Base-by-base conservation (phyloP, 345 rosid species). In the Salix udensis region DNA sequence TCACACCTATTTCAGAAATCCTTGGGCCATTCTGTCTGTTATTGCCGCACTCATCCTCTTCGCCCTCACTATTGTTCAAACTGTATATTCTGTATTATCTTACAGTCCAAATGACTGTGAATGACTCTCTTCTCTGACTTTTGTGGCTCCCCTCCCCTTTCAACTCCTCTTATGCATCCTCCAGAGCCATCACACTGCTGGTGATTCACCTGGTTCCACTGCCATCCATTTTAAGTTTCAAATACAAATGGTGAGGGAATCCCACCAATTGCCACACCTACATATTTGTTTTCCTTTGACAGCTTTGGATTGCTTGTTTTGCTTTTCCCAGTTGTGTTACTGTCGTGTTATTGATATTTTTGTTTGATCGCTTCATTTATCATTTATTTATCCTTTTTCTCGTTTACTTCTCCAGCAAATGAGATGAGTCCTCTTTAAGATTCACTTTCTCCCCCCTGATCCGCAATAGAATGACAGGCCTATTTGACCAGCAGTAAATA, bases 1-100 rank as follows among this genome's bases (percentile, higher is more conserved):
- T 26, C 86, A 83, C 67, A 81, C 85, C 30, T 85, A 87, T 72
- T 89, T 87, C 77, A 82, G 82, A 65, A 89, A 68, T 67, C 89
- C 90, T 2, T 85, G 90, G 92, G 88, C 92, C 42, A 66, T 80
- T 11, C 70, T 82, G 26, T 79, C 89, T 8, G 70, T 87, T 4
- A 70, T 84, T n/a, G 86, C 84, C 10, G 89, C 80, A 1, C 0
- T 85, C 74, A 82, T 88, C 67, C 85, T 88, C 18, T 86, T 87
- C 50, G 85, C 86, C 28, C 85, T 89, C 78, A 83, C 87, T 4
- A 82, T 82, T 5, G 76, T 19, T 18, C 86, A 84, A 70, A 86
- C 88, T 1, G 18, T 83, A 15, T 86, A 75, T 18, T 65, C 85
- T 4, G 31, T 79, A 11, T 14, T 44, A 24, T 69, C 88, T 44